phyloP scores from a whole-genome alignment of 208 protist species.

The Phytomonas sp. region DNA sequence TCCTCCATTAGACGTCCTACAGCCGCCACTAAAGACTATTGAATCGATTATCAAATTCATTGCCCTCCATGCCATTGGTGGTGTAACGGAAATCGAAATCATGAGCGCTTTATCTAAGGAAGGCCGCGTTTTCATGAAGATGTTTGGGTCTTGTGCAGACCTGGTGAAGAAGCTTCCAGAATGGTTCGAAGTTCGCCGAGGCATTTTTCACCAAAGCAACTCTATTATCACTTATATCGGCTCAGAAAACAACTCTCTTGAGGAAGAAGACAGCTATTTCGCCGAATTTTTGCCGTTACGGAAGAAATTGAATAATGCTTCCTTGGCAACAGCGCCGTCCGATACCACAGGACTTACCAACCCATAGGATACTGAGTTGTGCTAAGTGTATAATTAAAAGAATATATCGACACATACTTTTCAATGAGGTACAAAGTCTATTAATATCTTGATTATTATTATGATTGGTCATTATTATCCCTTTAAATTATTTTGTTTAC shows the following conservation, averaged over 20 bases:
- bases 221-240: slow-evolving; percentile 80
- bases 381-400: background rate
- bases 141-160: slow-evolving; percentile 31
- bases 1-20: slow-evolving; percentile 23
- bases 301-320: background rate
- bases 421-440: background rate
- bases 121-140: slow-evolving; percentile 31
- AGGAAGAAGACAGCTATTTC: background rate
- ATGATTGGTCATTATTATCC: slow-evolving; percentile 3
- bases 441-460: slow-evolving; percentile 5
- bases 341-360: background rate
- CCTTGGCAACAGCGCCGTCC: background rate
- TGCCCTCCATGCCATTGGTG: slow-evolving; percentile 43
- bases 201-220: slow-evolving; percentile 21
- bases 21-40: slow-evolving; percentile 29
- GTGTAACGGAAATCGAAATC: slow-evolving; percentile 31
- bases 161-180: slow-evolving; percentile 65
- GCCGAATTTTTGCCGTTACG: background rate
- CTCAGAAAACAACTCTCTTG: slow-evolving; percentile 13
- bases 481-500: background rate
- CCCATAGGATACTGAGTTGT: background rate
- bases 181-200: slow-evolving; percentile 71
- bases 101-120: slow-evolving; percentile 33
- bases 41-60: slow-evolving; percentile 55
- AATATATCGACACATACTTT: background rate